Evolutionary conservation across 2,329 filamentous ascomycete species (phyloP).

Genomic region (Apiospora koreana): DNA sequence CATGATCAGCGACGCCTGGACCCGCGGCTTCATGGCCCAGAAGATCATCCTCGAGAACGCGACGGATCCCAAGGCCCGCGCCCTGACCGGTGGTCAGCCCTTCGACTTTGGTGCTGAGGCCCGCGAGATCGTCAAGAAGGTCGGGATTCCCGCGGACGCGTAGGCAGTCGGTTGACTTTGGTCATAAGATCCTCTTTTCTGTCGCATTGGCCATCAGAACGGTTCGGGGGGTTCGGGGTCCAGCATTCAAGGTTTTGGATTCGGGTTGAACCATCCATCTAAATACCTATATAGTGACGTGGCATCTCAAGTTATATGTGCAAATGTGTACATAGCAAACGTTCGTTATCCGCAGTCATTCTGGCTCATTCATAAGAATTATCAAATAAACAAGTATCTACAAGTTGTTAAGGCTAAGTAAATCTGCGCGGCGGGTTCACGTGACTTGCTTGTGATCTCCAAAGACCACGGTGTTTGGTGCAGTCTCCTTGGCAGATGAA

Average conservation of each 20-base stretch:
- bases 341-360: neutral
- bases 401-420: neutral
- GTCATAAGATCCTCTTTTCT: neutral
- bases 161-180: neutral
- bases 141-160: neutral
- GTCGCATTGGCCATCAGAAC: neutral
- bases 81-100: conserved; percentile 24
- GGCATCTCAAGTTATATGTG: no score
- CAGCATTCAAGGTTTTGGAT: neutral
- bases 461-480: neutral
- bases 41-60: conserved; percentile 30
- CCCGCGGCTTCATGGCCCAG: conserved; percentile 26
- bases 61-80: conserved; percentile 25
- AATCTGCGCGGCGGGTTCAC: neutral
- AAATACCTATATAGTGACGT: no score
- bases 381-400: neutral
- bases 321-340: neutral
- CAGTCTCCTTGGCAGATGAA: neutral
- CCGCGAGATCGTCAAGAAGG: conserved; percentile 13
- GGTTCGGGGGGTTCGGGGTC: neutral
- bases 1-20: conserved; percentile 21
- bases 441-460: neutral
- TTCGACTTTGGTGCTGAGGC: conserved; percentile 31
- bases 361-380: neutral
- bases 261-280: no score